These are phyloP conservation scores for Xylaria sp. DNA, from an alignment of 2,329 filamentous ascomycete genomes.

Conservation along the genomic window DNA sequence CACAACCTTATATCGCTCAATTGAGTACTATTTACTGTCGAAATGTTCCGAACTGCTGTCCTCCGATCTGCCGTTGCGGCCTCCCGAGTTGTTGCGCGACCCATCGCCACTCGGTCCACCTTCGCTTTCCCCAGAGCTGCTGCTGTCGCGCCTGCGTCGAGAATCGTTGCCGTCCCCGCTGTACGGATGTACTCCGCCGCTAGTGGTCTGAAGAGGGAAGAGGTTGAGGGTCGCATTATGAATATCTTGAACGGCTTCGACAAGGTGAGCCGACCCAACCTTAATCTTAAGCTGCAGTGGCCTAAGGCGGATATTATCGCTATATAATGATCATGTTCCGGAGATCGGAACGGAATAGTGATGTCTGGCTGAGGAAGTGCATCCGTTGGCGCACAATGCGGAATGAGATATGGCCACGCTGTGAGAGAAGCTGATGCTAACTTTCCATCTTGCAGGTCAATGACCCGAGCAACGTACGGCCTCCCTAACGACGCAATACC, in stretches of 20 bases:
- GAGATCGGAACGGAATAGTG: background rate
- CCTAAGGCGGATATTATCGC: too few relatives aligned
- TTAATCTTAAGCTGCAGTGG: background rate
- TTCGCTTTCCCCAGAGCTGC: constrained; percentile 49
- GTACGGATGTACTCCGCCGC: constrained; percentile 88
- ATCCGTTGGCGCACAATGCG: constrained; percentile 21
- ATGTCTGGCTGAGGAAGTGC: background rate
- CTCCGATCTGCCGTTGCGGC: constrained; percentile 77
- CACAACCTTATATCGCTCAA: constrained; percentile 2
- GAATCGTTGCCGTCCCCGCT: constrained; percentile 70
- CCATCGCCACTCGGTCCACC: constrained; percentile 67
- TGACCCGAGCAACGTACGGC: constrained; percentile 69
- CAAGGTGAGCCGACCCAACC: constrained; percentile 71
- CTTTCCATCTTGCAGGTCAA: constrained; percentile 66
- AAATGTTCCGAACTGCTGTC: constrained; percentile 90
- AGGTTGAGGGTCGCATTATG: constrained; percentile 92
- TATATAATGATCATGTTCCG: background rate
- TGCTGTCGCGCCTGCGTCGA: constrained; percentile 65
- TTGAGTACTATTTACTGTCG: constrained; percentile 44
- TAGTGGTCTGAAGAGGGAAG: constrained; percentile 79
- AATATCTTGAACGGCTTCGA: constrained; percentile 95
- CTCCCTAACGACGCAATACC: constrained; percentile 4
- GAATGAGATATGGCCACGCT: background rate
- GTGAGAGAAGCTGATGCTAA: constrained; percentile 37
- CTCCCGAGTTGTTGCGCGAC: constrained; percentile 66